Base-by-base conservation (phyloP, 2,329 filamentous ascomycete genomes). In the Moelleriella libera region DNA sequence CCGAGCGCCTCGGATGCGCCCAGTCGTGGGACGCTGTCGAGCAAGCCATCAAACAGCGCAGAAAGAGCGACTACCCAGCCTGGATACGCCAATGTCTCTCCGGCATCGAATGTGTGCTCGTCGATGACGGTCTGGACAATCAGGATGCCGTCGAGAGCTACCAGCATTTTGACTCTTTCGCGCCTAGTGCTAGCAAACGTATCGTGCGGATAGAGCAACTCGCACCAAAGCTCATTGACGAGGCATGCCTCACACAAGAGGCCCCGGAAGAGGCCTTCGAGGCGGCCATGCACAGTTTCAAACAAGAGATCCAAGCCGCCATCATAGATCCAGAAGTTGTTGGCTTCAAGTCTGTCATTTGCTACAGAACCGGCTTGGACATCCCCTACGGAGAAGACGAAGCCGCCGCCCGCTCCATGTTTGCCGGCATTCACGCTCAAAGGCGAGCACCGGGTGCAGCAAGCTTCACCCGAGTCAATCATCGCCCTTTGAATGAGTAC, bases 291-390 rank as follows among this genome's bases (percentile, higher is more conserved):
- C 58, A 56, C 31, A 53, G 43, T 3, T 61, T 68, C 31, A 61
- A 70, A 9, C 55, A 60, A 1, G 58, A 63, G 10, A 80, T 92
- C 37, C 58, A 65, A 9, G 62, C 69, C 1, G 73, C 77, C 3
- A 69, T 88, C 30, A 66, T 70, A 0, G 81, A 92, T 42, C 66
- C 75, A 0, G 73, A 81, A 14, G 80, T 94, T 2, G 85, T 78
- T 1, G 87, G 76, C 2, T 94, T 94, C 72, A 92, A 94, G 62
- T 85, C 81, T 1, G 79, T 89, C 45, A 78, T 94, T 48, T 90
- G 86, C 64, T 92, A 92, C 60, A 75, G 86, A 11, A 85, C 81
- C 0, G 87, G 87, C 0, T 68, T 89, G 5, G 75, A 76, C 40
- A 69, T 90, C 12, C 65, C 74, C 0, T 52, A 53, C 7, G 52